phyloP scores from a whole-genome alignment of 2,329 filamentous ascomycete species.

The Pyrenophora tritici-repentis region DNA sequence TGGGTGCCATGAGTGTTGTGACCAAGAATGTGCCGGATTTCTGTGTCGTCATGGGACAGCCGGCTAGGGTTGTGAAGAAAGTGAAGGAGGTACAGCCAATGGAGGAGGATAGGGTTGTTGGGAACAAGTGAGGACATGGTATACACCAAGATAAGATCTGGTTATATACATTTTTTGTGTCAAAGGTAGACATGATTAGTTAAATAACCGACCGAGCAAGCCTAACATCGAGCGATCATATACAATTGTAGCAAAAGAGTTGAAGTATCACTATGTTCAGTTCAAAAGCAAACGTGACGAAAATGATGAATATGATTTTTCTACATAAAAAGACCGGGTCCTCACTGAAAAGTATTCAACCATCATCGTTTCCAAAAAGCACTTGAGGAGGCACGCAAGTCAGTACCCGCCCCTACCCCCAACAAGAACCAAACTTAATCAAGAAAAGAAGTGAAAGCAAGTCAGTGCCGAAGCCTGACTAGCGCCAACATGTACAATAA shows the following conservation, averaged over 20 bases:
- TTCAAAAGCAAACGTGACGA: too few species aligned
- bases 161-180: too few species aligned
- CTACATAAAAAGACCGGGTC: too few species aligned
- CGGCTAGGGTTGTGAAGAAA: slow-evolving; percentile 61
- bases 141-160: neutral
- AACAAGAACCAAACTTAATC: slow-evolving; percentile 1
- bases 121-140: neutral
- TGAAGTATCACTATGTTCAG: too few species aligned
- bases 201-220: too few species aligned
- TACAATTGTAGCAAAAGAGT: too few species aligned
- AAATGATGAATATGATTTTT: too few species aligned
- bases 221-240: too few species aligned
- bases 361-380: neutral
- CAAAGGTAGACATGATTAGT: too few species aligned
- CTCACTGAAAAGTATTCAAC: too few species aligned
- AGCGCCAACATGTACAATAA: slow-evolving; percentile 27
- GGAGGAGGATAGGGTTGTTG: slow-evolving; percentile 9
- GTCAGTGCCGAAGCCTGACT: slow-evolving; percentile 16
- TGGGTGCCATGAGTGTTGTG: slow-evolving; percentile 83
- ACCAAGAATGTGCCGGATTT: slow-evolving; percentile 74
- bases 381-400: neutral
- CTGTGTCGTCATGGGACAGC: slow-evolving; percentile 67
- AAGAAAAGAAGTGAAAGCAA: slow-evolving; percentile 11
- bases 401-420: neutral
- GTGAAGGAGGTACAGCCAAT: slow-evolving; percentile 23